Evolutionary conservation across 2,329 filamentous ascomycete species (phyloP).

Genomic region (Myriosclerotinia curreyana): DNA sequence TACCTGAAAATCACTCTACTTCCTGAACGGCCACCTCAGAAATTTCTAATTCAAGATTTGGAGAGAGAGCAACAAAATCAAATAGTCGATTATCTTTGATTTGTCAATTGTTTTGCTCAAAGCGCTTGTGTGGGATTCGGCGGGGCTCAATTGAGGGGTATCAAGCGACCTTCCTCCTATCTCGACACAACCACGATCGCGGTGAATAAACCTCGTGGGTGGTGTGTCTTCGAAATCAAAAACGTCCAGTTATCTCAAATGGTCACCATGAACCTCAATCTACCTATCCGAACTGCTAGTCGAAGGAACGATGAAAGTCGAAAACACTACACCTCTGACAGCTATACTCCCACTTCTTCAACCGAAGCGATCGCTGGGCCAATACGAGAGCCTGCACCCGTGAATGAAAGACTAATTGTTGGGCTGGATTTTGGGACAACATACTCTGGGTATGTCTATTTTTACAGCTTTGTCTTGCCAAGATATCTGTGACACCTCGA

Average conservation of each 20-base stretch:
- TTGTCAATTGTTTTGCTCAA: background rate
- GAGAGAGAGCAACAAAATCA: background rate
- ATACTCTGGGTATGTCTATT: slow-evolving; percentile 60
- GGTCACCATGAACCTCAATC: slow-evolving; percentile 38
- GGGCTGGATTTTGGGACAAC: slow-evolving; percentile 85
- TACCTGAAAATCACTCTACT: background rate
- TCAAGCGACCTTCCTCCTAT: slow-evolving; percentile 15
- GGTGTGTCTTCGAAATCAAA: slow-evolving; percentile 12
- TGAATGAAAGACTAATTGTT: slow-evolving; percentile 66
- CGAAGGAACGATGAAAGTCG: slow-evolving; percentile 38
- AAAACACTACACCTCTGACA: slow-evolving; percentile 32
- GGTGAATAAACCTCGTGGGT: slow-evolving; percentile 21
- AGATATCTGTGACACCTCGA: slow-evolving; percentile 8
- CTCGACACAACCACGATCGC: background rate
- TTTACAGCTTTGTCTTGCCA: slow-evolving; percentile 6
- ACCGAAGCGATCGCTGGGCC: slow-evolving; percentile 63
- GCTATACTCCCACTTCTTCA: slow-evolving; percentile 53
- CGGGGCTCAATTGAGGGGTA: slow-evolving; percentile 12
- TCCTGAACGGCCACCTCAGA: background rate
- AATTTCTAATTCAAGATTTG: background rate
- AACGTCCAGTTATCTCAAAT: background rate
- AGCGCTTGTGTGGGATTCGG: background rate
- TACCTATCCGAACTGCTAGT: slow-evolving; percentile 35
- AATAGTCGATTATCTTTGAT: background rate
- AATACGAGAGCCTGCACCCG: slow-evolving; percentile 50